Evolutionary conservation across 805 yeast species (phyloP).

Genomic region (Yarrowia osloensis): DNA sequence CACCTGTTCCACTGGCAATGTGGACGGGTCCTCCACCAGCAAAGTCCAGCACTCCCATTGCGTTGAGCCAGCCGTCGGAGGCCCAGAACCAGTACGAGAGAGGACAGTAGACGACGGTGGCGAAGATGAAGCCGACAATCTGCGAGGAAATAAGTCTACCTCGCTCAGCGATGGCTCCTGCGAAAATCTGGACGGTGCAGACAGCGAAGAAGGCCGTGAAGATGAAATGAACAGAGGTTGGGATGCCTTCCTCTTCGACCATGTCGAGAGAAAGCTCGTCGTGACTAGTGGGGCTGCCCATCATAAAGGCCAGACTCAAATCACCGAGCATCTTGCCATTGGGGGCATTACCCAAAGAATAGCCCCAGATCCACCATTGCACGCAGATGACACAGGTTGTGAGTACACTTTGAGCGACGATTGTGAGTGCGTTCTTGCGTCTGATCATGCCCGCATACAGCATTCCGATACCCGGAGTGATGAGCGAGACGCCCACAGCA

Average conservation of each 20-base stretch:
- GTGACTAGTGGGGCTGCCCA: constrained; percentile 39
- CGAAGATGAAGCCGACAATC: constrained; percentile 90
- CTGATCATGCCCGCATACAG: constrained; percentile 93
- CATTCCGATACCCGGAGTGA: constrained; percentile 95
- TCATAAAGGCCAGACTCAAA: constrained; percentile 1
- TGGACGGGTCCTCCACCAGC: constrained; percentile 99
- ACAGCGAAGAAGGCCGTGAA: constrained; percentile 97
- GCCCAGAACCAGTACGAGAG: constrained; percentile 99
- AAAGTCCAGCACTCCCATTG: constrained; percentile 85
- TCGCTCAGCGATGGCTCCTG: constrained; percentile 98
- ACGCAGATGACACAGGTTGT: constrained; percentile 78
- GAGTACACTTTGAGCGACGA: constrained; percentile 92
- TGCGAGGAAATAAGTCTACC: constrained; percentile 95
- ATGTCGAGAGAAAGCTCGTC: background rate
- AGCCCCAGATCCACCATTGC: constrained; percentile 99
- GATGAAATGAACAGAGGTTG: constrained; percentile 84
- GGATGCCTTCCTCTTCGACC: constrained; percentile 48
- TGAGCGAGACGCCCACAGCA: constrained; percentile 53
- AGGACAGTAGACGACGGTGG: constrained; percentile 94
- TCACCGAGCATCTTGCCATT: constrained; percentile 66
- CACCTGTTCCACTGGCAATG: constrained; percentile 90
- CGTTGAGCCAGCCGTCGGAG: constrained; percentile 81
- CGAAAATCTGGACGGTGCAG: constrained; percentile 87
- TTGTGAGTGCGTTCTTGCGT: constrained; percentile 89
- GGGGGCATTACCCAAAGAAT: constrained; percentile 69